Base-by-base conservation (phyloP, 805 yeast species). In the Wickerhamiella domercqiae region DNA sequence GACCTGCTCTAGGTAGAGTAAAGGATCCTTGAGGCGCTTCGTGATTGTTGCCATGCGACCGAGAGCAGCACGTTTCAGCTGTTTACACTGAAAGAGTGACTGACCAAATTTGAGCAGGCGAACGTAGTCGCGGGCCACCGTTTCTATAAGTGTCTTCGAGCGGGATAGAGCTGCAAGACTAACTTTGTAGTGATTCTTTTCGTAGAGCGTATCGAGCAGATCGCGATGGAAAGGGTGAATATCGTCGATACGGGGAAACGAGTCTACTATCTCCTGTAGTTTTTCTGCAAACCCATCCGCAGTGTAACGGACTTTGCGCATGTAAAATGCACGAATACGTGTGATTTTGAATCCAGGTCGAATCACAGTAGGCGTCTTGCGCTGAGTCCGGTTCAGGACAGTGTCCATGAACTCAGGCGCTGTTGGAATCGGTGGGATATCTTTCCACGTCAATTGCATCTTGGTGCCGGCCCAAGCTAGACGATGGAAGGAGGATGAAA, bases 11-110 rank as follows among this genome's bases (percentile, higher is more conserved):
- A 90, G 67, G 64, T 90, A 90, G 35, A 73, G 71, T 43, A 90
- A 68, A 16, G 98, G 87, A 59, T 90, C 98, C 64, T 87, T 90
- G 56, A 90, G 71, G 51, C 93, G 83, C 70, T 90, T 90, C 54
- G 77, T 77, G 53, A 90, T 84, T 25, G 99, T 90, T 39, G 98
- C 99, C 99, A 90, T 90, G 64, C 99, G 80, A 70, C 99, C 99
- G 52, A 90, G 66, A 22, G 97, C 99, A 49, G 99, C 99, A 56
- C 96, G 73, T 63, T 90, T 90, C 59, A 90, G 74, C 67, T 90
- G 98, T 64, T 90, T 90, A 72, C 99, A 90, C 68, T 93, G 99
- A 65, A 84, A 90, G 46, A 90, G 67, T 31, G 96, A 86, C 67
- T 90, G 98, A 53, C 98, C 98, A 55, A 86, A 90, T 66, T 90